phyloP scores from a whole-genome alignment of 768 basidiomycete genomes.

The Lyophyllum semitale region DNA sequence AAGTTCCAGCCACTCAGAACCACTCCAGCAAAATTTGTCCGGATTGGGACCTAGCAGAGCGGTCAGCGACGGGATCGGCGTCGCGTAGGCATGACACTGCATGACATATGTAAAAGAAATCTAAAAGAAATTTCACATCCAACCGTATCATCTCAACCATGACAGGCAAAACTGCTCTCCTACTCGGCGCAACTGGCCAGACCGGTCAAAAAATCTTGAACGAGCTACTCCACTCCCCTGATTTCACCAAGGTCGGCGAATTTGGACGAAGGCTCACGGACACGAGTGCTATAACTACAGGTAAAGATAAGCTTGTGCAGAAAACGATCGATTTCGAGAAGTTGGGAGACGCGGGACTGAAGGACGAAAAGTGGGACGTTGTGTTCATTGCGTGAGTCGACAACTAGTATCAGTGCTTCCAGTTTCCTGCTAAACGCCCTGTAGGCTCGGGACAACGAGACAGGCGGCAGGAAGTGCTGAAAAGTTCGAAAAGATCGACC shows the following conservation, averaged over 20 bases:
- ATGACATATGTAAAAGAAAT: too few relatives aligned
- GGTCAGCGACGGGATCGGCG: too few relatives aligned
- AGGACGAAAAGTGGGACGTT: slow-evolving; percentile 67
- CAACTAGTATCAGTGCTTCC: neutral
- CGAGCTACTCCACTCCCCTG: slow-evolving; percentile 57
- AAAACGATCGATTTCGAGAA: slow-evolving; percentile 72
- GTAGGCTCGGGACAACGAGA: slow-evolving; percentile 66
- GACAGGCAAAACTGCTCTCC: slow-evolving; percentile 54
- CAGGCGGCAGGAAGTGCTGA: slow-evolving; percentile 61
- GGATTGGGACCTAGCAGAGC: too few relatives aligned
- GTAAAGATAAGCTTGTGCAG: slow-evolving; percentile 66
- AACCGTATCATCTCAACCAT: neutral
- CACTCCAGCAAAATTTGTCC: too few relatives aligned
- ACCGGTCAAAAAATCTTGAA: slow-evolving; percentile 62
- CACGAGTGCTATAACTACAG: slow-evolving; percentile 35
- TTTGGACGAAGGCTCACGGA: slow-evolving; percentile 67
- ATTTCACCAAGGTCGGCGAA: slow-evolving; percentile 64
- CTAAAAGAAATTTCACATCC: neutral
- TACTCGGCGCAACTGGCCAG: slow-evolving; percentile 77
- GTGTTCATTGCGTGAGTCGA: slow-evolving; percentile 68
- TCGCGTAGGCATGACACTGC: too few relatives aligned
- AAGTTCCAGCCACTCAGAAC: too few relatives aligned
- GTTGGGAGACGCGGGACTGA: slow-evolving; percentile 49
- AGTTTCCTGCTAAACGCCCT: neutral
- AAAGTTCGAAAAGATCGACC: slow-evolving; percentile 76